phyloP scores from a whole-genome alignment of 495 filamentous ascomycete species.

The Xylaria curta region DNA sequence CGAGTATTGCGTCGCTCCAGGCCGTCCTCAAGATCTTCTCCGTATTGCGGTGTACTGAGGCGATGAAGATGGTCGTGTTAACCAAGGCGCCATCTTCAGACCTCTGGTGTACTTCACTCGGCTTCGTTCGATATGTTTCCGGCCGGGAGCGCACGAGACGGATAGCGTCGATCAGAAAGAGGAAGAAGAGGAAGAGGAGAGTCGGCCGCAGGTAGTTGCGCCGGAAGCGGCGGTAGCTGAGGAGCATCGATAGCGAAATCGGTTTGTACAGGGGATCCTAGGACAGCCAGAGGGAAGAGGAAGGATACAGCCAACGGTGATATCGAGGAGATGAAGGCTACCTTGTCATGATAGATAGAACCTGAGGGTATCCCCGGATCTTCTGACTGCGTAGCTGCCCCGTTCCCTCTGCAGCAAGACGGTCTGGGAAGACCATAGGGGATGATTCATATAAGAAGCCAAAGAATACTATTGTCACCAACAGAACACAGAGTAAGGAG shows the following conservation, averaged over 20 bases:
- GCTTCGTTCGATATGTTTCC: slow-evolving; percentile 34
- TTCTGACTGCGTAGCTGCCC: background rate
- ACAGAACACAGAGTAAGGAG: background rate
- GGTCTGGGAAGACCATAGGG: slow-evolving; percentile 14
- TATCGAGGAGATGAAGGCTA: background rate
- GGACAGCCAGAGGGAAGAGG: background rate
- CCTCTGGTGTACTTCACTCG: slow-evolving; percentile 27
- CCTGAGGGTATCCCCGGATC: slow-evolving; percentile 12
- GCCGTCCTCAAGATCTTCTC: slow-evolving; percentile 61
- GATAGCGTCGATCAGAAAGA: slow-evolving; percentile 40
- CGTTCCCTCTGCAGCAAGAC: slow-evolving; percentile 18
- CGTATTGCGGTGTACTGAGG: slow-evolving; percentile 71
- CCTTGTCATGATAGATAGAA: slow-evolving; percentile 18
- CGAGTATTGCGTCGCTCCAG: slow-evolving; percentile 66
- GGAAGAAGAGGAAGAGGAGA: slow-evolving; percentile 38
- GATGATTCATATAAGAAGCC: background rate
- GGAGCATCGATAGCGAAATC: slow-evolving; percentile 36
- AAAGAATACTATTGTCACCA: slow-evolving; percentile 11
- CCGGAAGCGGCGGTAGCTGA: slow-evolving; percentile 42
- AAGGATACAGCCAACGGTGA: background rate
- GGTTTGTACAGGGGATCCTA: background rate
- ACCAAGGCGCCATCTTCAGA: slow-evolving; percentile 23
- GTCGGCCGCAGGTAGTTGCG: slow-evolving; percentile 40
- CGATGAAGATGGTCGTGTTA: slow-evolving; percentile 62
- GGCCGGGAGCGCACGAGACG: slow-evolving; percentile 38